phyloP scores from a whole-genome alignment of 768 basidiomycete genomes.

The Wakefieldia striispora region DNA sequence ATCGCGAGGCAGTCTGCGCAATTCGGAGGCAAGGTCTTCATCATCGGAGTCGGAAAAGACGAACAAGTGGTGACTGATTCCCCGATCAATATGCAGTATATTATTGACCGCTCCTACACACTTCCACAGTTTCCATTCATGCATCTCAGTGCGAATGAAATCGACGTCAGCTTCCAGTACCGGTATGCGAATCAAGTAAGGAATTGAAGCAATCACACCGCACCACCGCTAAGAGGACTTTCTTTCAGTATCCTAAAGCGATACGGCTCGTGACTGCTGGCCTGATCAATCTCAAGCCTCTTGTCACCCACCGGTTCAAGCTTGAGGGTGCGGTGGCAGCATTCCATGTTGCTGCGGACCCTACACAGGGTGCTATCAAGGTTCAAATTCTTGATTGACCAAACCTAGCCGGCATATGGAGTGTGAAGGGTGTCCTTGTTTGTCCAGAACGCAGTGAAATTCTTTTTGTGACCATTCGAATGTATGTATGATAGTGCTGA shows the following conservation, averaged over 20 bases:
- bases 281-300: slow-evolving; percentile 68
- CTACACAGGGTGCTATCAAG: slow-evolving; percentile 65
- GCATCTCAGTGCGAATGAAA: slow-evolving; percentile 69
- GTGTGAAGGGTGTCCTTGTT: no score
- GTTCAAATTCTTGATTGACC: slow-evolving; percentile 58
- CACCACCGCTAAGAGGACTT: neutral
- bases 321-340: slow-evolving; percentile 75
- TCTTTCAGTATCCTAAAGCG: slow-evolving; percentile 72
- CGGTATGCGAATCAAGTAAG: slow-evolving; percentile 62
- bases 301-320: slow-evolving; percentile 74
- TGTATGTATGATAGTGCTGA: no score
- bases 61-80: slow-evolving; percentile 48
- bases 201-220: neutral
- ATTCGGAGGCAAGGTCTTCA: slow-evolving; percentile 68
- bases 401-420: no score
- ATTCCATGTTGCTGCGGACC: slow-evolving; percentile 75
- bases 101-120: neutral
- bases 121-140: slow-evolving; percentile 61
- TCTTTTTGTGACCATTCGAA: no score
- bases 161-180: slow-evolving; percentile 67
- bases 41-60: slow-evolving; percentile 67
- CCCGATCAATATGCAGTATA: neutral
- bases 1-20: slow-evolving; percentile 46
- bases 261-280: slow-evolving; percentile 76
- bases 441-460: no score